Evolutionary conservation across 2,329 filamentous ascomycete species (phyloP).

Genomic region (Neurospora sp.): DNA sequence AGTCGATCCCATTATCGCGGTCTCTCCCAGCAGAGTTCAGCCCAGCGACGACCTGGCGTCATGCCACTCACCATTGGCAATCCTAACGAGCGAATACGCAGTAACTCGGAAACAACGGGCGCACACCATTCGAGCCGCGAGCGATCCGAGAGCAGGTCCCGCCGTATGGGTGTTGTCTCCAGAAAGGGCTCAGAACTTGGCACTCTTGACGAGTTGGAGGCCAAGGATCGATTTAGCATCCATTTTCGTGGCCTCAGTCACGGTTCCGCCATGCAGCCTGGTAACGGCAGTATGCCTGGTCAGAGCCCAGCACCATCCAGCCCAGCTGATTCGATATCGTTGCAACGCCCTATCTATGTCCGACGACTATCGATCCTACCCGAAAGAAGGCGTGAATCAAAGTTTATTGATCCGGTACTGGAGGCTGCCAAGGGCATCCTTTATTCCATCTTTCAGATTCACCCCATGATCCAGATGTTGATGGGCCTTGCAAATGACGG

Average conservation of each 20-base stretch:
- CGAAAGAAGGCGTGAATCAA: constrained; percentile 52
- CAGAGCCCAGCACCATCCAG: constrained; percentile 52
- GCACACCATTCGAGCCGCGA: constrained; percentile 35
- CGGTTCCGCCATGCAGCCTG: constrained; percentile 54
- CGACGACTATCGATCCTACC: constrained; percentile 53
- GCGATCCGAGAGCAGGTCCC: constrained; percentile 43
- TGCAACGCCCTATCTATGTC: constrained; percentile 52
- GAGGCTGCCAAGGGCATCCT: constrained; percentile 57
- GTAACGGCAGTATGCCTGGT: constrained; percentile 28
- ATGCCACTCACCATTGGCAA: constrained; percentile 61
- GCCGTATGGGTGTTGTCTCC: constrained; percentile 55
- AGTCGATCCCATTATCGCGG: constrained; percentile 72
- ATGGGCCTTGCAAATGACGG: constrained; percentile 52
- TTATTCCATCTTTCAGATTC: constrained; percentile 58
- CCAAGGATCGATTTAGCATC: constrained; percentile 50
- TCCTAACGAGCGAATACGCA: constrained; percentile 55
- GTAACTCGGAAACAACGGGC: constrained; percentile 53
- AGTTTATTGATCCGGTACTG: constrained; percentile 48
- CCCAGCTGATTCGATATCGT: constrained; percentile 42
- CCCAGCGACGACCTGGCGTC: constrained; percentile 59
- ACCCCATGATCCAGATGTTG: constrained; percentile 57
- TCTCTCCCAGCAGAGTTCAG: constrained; percentile 56
- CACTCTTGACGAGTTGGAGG: constrained; percentile 51
- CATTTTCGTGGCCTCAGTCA: constrained; percentile 58
- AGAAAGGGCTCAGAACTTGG: constrained; percentile 50